Evolutionary conservation across 257 asterid species (phyloP).

Genomic region (Ocimum tenuiflorum): DNA sequence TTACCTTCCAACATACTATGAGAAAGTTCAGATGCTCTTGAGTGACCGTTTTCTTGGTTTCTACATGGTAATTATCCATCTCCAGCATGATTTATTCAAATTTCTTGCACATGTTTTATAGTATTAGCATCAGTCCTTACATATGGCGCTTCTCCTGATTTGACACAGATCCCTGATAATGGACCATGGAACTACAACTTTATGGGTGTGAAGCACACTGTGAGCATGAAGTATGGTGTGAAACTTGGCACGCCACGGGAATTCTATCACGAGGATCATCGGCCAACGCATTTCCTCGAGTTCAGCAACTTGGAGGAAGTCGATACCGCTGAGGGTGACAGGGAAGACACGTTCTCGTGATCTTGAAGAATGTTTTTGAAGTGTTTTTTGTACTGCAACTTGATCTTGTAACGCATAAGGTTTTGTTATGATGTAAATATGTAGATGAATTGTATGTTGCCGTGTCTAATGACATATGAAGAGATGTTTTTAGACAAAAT

Average conservation of each 20-base stretch:
- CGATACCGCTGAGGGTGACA: slow-evolving; percentile 74
- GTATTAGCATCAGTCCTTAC: background rate
- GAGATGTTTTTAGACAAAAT: background rate
- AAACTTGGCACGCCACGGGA: slow-evolving; percentile 86
- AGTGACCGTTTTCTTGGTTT: slow-evolving; percentile 97
- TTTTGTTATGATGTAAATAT: background rate
- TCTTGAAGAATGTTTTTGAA: background rate
- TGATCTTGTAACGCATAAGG: background rate
- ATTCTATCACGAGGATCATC: slow-evolving; percentile 81
- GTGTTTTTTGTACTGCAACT: background rate
- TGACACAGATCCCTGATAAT: slow-evolving; percentile 71
- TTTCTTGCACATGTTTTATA: background rate
- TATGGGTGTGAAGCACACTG: slow-evolving; percentile 90
- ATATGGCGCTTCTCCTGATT: background rate
- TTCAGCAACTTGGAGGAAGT: slow-evolving; percentile 96
- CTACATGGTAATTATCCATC: slow-evolving; percentile 60
- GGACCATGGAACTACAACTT: slow-evolving; percentile 97
- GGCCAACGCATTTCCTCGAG: slow-evolving; percentile 88
- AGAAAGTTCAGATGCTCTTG: slow-evolving; percentile 95
- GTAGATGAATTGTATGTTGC: background rate
- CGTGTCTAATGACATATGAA: no score
- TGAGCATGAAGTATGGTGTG: slow-evolving; percentile 78
- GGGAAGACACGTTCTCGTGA: slow-evolving; percentile 78
- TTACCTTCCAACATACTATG: slow-evolving; percentile 86
- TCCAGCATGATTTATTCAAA: background rate